Percentiles rank a stretch among this genome's conserved stretches.
phyloP scores from a whole-genome alignment of 352 stramenopile species.

The Phytophthora crassamura region DNA sequence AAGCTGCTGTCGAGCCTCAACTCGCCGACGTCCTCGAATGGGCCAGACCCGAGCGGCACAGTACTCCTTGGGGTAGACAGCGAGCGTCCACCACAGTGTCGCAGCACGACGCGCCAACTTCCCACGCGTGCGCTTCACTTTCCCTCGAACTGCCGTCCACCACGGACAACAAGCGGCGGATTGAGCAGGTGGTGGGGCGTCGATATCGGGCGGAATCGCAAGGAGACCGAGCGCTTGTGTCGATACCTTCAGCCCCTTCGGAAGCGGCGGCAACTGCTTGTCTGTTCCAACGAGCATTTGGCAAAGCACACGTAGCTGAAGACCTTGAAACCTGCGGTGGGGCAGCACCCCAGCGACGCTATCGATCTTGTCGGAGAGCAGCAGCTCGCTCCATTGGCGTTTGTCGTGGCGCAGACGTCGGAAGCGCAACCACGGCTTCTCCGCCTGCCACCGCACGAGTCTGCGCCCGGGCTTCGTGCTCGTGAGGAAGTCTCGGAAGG shows the following conservation, averaged over 20 bases:
- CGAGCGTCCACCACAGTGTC: constrained; percentile 24
- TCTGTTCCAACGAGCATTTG: constrained; percentile 30
- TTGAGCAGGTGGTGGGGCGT: background rate
- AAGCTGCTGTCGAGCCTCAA: constrained; percentile 19
- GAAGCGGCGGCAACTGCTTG: constrained; percentile 10
- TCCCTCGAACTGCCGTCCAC: constrained; percentile 10
- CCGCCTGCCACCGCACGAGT: constrained; percentile 32
- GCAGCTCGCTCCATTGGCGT: constrained; percentile 19
- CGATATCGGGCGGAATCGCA: background rate
- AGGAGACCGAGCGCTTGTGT: constrained; percentile 19
- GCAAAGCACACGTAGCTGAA: constrained; percentile 23
- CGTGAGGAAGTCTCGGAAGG: constrained; percentile 28
- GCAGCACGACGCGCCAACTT: constrained; percentile 13
- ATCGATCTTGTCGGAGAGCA: constrained; percentile 8
- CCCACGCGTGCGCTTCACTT: background rate
- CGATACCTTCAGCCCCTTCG: constrained; percentile 15
- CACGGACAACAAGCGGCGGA: constrained; percentile 16
- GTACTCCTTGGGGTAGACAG: constrained; percentile 27
- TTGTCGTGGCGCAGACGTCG: constrained; percentile 13
- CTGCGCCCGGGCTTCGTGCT: constrained; percentile 23
- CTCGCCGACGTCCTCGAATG: constrained; percentile 7
- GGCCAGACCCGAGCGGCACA: constrained; percentile 17
- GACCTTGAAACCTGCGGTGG: constrained; percentile 18
- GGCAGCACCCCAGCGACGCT: constrained; percentile 8
- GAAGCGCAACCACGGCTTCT: constrained; percentile 40